Evolutionary conservation across 345 rosid genomes (phyloP).

Genomic region (Populus simonii): DNA sequence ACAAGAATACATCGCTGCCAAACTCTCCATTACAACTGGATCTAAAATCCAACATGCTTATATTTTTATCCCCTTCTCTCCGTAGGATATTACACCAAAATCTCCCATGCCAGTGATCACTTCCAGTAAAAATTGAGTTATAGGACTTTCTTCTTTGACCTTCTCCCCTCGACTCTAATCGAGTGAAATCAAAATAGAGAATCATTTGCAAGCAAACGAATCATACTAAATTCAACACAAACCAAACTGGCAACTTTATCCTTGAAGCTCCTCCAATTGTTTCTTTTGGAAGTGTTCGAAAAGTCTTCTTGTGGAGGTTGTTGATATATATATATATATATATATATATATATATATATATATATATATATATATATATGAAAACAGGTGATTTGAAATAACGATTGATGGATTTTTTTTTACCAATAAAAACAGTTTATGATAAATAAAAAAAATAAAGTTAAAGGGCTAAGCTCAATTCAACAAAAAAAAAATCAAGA

Average conservation of each 20-base stretch:
- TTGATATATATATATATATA: not conserved
- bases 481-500: too few relatives aligned
- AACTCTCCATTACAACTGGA: not conserved
- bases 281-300: not conserved
- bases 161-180: not conserved
- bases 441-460: too few relatives aligned
- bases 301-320: not conserved
- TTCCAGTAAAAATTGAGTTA: not conserved
- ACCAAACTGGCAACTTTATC: not conserved
- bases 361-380: too few relatives aligned
- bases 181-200: not conserved
- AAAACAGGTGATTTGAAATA: too few relatives aligned
- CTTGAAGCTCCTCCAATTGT: not conserved
- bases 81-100: not conserved
- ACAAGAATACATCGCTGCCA: not conserved
- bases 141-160: not conserved
- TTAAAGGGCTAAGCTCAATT: too few relatives aligned
- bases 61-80: not conserved
- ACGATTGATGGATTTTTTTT: too few relatives aligned
- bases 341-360: too few relatives aligned
- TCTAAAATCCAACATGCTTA: not conserved
- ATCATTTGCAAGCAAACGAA: not conserved
- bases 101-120: too few relatives aligned
- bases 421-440: too few relatives aligned
- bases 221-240: not conserved